Conservation (phyloP, 2,329 filamentous ascomycete genomes). For the Furcasterigmium sp. region DNA sequence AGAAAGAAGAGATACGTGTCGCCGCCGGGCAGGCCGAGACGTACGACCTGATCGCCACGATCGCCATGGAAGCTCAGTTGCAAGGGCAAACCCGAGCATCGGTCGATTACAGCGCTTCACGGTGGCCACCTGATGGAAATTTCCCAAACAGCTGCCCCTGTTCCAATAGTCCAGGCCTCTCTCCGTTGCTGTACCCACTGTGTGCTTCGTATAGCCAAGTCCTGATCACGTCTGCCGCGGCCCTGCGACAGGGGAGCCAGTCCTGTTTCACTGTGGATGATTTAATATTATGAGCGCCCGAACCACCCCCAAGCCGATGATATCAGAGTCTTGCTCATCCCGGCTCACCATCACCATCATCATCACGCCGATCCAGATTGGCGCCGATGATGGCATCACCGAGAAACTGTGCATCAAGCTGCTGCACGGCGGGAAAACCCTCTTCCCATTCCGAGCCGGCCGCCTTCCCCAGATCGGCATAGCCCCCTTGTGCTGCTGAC, state of each 20-base stretch:
- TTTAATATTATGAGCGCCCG: neutral
- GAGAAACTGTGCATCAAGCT: too few species aligned
- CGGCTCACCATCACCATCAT: too few species aligned
- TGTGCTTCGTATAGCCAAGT: conserved; percentile 1
- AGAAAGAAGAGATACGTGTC: too few species aligned
- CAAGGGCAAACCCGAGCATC: too few species aligned
- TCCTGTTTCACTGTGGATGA: neutral
- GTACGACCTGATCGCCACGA: too few species aligned
- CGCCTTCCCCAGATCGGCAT: neutral
- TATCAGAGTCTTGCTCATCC: too few species aligned
- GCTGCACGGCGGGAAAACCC: neutral
- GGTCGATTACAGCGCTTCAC: too few species aligned
- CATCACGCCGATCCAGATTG: too few species aligned
- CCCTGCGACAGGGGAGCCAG: neutral
- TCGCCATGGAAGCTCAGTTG: too few species aligned
- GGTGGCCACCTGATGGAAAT: neutral
- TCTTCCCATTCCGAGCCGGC: neutral
- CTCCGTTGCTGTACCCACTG: conserved; percentile 1
- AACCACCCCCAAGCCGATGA: neutral
- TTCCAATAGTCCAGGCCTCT: neutral
- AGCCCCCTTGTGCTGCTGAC: neutral
- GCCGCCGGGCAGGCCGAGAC: too few species aligned
- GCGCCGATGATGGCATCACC: too few species aligned
- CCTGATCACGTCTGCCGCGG: neutral
- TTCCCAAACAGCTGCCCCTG: neutral